Evolutionary conservation across 2,329 filamentous ascomycete species (phyloP), one percentile per base, ranked within the genome.

Genomic region (Penicillium frequentans): DNA sequence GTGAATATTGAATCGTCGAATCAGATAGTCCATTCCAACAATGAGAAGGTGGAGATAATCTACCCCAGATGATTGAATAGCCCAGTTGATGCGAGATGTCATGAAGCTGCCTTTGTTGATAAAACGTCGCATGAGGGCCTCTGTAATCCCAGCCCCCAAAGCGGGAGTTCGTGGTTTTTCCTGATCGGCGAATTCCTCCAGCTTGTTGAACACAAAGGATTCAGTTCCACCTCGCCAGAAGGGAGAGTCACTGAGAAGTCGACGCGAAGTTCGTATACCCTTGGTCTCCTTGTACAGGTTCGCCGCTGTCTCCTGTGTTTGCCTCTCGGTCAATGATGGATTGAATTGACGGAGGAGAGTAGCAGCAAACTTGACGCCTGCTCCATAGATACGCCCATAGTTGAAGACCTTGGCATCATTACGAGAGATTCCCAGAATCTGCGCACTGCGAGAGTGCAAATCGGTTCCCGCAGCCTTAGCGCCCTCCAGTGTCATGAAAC

Each of bases 381-480:
- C 96, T n/a, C 95, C 96, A 69, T 99, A 99, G 49, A 99, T 99
- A 42, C 96, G 90, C 8, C 96, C 96, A 67, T 99, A 99, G 73
- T 99, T 99, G 81, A 99, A 99, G 1, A 99, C 86, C 72, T 99
- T 99, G 57, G 95, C 95, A 68, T 97, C 87, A 68, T 97, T 97
- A 59, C 95, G 85, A 2, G 91, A 96, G 59, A 99, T 99, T 7
- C 93, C 93, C 2, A 99, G 76, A 56, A 99, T 99, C 6, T 84
- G 83, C 1, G 95, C 96, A 27, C 95, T 99, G 31, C 93, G 90
- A 7, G 93, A 97, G 75, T 99, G 93, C 55, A 98, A 78, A 73
- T 99, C 93, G 0, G 93, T 99, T 4, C 93, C 93, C 3, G 90
- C 91, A 6, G 91, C 88, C 76, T 99, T 98, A 49, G 91, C 95